Evolutionary conservation across 371 early-diverging fungal genomes (phyloP), one percentile per base, ranked within the genome.

Genomic region (Nematocida sp.): DNA sequence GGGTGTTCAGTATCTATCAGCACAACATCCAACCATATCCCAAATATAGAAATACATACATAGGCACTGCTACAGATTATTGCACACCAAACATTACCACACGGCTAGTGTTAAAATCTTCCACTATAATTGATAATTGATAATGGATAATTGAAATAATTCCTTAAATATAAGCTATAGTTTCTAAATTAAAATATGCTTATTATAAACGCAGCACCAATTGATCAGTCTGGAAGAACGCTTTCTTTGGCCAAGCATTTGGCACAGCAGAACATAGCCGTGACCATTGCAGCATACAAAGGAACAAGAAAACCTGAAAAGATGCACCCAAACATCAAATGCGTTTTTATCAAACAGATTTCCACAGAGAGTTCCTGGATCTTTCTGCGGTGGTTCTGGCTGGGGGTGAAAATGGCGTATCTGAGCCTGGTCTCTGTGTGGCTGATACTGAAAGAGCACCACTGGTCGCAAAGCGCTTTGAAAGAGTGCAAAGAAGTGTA

Each of bases 141-240:
- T n/a, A n/a, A n/a, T n/a, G n/a, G n/a, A n/a, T n/a, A n/a, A n/a
- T n/a, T n/a, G n/a, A n/a, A n/a, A n/a, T n/a, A n/a, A n/a, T n/a
- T n/a, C n/a, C n/a, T n/a, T n/a, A n/a, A n/a, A n/a, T n/a, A n/a
- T n/a, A n/a, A n/a, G n/a, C n/a, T n/a, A n/a, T n/a, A n/a, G n/a
- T n/a, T n/a, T n/a, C n/a, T n/a, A n/a, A n/a, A n/a, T n/a, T n/a
- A n/a, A n/a, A 41, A 41, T 41, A 56, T 56, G 57, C 36, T 56
- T 17, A 34, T 70, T 37, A 43, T 70, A 36, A 70, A 70, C 45
- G 45, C 52, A 38, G 74, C 60, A 34, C 74, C 74, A n/a, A 36
- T 60, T 23, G 74, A 70, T 50, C 74, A 70, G 32, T 70, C 74
- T 31, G 74, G 74, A 15, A 66, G 67, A n/a, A 53, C 21, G 0